Percentiles rank a stretch among this genome's conserved stretches.
Conservation (phyloP, 75 land plant species). For the Chamaecyparis obtusa region DNA sequence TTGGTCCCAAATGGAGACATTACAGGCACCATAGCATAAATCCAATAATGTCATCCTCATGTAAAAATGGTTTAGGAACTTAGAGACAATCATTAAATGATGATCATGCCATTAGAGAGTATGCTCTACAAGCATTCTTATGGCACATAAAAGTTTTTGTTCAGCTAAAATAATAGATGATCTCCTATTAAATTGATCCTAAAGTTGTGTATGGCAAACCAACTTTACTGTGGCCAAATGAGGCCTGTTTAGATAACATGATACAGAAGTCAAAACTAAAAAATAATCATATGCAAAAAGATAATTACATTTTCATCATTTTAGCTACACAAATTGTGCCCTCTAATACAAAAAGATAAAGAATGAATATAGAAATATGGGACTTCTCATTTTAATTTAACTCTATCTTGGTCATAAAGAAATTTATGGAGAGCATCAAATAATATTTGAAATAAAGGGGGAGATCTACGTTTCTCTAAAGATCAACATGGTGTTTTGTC, state of each 20-base stretch:
- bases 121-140: not conserved
- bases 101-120: not conserved
- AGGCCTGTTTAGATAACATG: not conserved
- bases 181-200: not conserved
- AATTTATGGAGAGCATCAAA: not conserved
- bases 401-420: not conserved
- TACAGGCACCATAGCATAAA: no score
- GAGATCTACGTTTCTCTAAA: not conserved
- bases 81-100: not conserved
- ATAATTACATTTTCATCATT: not conserved
- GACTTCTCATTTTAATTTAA: not conserved
- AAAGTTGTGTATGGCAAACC: not conserved
- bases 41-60: no score
- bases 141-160: not conserved
- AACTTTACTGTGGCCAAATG: not conserved
- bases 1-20: no score
- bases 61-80: not conserved
- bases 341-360: no score
- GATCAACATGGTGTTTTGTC: not conserved
- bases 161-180: not conserved
- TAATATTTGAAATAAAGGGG: not conserved
- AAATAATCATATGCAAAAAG: not conserved
- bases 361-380: not conserved
- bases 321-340: not conserved
- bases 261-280: not conserved